phyloP scores from a whole-genome alignment of 2,329 filamentous ascomycete genomes.

The Claviceps africana region DNA sequence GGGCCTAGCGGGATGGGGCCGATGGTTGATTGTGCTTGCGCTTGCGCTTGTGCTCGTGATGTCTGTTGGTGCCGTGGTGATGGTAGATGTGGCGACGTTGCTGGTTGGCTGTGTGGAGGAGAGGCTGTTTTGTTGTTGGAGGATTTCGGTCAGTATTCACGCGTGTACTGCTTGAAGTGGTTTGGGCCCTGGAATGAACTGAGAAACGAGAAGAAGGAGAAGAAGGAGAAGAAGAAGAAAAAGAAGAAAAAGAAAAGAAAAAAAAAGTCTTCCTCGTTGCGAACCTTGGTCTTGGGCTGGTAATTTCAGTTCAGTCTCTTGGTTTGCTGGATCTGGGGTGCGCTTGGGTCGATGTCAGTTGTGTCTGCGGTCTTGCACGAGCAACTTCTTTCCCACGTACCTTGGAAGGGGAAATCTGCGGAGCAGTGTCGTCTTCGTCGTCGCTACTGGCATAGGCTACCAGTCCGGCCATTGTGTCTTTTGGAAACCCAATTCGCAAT shows the following conservation, averaged over 20 bases:
- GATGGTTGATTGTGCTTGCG: conserved; percentile 6
- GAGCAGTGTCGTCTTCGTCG: conserved; percentile 26
- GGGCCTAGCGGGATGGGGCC: conserved; percentile 25
- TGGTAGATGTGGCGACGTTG: background rate
- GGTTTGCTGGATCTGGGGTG: background rate
- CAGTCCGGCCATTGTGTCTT: conserved; percentile 25
- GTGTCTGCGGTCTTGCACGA: background rate
- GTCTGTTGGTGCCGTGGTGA: no score
- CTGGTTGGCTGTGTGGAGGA: background rate
- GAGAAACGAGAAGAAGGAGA: background rate
- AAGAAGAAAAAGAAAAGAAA: background rate
- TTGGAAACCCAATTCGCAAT: background rate
- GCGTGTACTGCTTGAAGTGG: background rate
- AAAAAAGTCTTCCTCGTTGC: background rate
- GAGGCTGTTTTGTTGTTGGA: background rate
- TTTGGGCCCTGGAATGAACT: background rate
- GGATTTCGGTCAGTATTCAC: background rate
- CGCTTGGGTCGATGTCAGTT: background rate
- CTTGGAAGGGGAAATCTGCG: background rate
- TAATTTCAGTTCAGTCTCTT: background rate
- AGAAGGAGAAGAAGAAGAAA: no score
- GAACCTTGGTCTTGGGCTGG: background rate
- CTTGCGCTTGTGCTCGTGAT: background rate
- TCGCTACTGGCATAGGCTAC: conserved; percentile 39
- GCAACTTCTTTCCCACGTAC: background rate